Evolutionary conservation across 2,329 filamentous ascomycete species (phyloP).

Genomic region (Calonectria leucothoes): DNA sequence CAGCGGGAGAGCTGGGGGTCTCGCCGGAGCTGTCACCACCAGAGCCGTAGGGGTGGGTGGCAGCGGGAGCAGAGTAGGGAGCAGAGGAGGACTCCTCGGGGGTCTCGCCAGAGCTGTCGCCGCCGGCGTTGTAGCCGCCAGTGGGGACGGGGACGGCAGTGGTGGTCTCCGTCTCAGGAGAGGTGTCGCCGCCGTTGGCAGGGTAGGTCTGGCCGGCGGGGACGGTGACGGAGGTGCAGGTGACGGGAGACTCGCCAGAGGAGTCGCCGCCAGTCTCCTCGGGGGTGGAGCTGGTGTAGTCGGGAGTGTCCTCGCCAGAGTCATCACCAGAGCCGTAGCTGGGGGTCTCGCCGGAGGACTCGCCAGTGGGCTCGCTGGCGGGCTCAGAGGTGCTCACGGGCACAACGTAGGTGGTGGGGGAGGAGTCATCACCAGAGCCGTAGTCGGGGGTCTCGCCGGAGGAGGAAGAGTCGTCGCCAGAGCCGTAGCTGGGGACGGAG

Average conservation of each 20-base stretch:
- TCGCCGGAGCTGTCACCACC: background rate
- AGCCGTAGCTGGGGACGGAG: background rate
- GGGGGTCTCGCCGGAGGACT: conserved; percentile 24
- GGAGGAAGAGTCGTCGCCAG: background rate
- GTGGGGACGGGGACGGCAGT: background rate
- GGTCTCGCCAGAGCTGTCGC: background rate
- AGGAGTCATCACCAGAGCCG: background rate
- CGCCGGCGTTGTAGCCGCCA: background rate
- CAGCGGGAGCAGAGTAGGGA: background rate
- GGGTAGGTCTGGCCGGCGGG: conserved; percentile 22
- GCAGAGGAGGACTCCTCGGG: background rate
- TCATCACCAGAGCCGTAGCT: background rate
- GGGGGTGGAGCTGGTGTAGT: conserved; percentile 45
- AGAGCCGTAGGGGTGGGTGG: background rate
- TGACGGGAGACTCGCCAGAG: conserved; percentile 35
- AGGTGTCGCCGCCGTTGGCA: conserved; percentile 6
- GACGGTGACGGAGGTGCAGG: conserved; percentile 22
- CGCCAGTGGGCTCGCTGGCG: conserved; percentile 22
- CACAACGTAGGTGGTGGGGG: background rate
- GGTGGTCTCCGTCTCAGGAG: background rate
- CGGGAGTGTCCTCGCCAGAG: conserved; percentile 29
- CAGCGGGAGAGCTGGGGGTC: background rate
- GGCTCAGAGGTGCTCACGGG: conserved; percentile 20
- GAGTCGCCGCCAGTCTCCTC: conserved; percentile 42
- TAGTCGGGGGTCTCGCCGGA: conserved; percentile 14